These are phyloP conservation scores for Bipolaris cookei DNA, from an alignment of 2,329 filamentous ascomycete genomes.

Conservation along the genomic window DNA sequence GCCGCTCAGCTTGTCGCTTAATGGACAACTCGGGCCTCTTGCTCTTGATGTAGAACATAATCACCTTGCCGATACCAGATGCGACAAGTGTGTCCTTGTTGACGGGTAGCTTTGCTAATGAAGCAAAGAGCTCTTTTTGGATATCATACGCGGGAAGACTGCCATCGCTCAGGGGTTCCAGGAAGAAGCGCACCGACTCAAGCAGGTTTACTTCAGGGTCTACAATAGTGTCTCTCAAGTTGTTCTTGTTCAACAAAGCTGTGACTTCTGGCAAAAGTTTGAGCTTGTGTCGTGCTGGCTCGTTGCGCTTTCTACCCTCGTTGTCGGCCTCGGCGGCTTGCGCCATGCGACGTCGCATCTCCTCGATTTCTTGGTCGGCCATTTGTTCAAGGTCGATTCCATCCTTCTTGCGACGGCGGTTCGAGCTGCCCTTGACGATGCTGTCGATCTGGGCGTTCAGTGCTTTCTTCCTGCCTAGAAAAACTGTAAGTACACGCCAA, in stretches of 20 bases:
- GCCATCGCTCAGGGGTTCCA: slow-evolving; percentile 93
- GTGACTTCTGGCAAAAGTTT: slow-evolving; percentile 92
- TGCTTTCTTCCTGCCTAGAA: slow-evolving; percentile 71
- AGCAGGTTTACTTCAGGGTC: slow-evolving; percentile 96
- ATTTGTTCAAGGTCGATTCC: slow-evolving; percentile 91
- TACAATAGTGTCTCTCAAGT: slow-evolving; percentile 80
- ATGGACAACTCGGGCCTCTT: slow-evolving; percentile 86
- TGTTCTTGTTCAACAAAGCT: slow-evolving; percentile 85
- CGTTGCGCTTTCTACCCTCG: slow-evolving; percentile 74
- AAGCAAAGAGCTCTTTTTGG: slow-evolving; percentile 89
- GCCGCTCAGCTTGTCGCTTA: slow-evolving; percentile 89
- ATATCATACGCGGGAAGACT: slow-evolving; percentile 96
- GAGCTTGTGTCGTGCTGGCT: slow-evolving; percentile 89
- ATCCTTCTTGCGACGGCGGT: slow-evolving; percentile 76
- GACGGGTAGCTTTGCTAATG: slow-evolving; percentile 80
- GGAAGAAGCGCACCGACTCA: slow-evolving; percentile 94
- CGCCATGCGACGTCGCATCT: slow-evolving; percentile 89
- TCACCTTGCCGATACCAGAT: slow-evolving; percentile 93
- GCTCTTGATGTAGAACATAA: slow-evolving; percentile 96
- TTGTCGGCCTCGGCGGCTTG: slow-evolving; percentile 87
- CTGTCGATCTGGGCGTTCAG: slow-evolving; percentile 88
- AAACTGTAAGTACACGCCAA: slow-evolving; percentile 18
- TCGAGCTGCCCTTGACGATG: slow-evolving; percentile 82
- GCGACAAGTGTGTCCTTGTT: slow-evolving; percentile 89
- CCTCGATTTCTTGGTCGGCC: slow-evolving; percentile 87